Base-by-base conservation (phyloP, 208 protist genomes). In the Porcisia hertigi region DNA sequence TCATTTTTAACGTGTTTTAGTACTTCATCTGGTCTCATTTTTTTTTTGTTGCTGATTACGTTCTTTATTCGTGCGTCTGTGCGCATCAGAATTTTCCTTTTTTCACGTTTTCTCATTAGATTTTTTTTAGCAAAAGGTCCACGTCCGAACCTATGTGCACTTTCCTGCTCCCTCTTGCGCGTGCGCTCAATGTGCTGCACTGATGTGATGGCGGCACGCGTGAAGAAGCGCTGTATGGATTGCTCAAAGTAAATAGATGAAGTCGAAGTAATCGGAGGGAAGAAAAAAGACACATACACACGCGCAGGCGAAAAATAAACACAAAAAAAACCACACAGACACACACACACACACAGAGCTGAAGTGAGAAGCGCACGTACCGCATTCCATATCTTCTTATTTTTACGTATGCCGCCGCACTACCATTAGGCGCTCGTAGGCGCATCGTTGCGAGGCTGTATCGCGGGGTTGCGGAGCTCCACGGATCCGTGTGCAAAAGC, bases 401-500 rank as follows among this genome's bases (percentile, higher is more conserved):
- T 53, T 25, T 72, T 36, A 58, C 69, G 53, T 34, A 72, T 58
- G 36, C 69, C 30, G 36, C 69, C 30, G 16, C 16, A 43, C 23
- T 58, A 14, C 41, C 49, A 72, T 59, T 59, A 59, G 43, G 69
- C 45, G 69, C 69, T 59, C 18, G 69, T 18, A 23, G 69, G 69
- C 41, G 82, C 64, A 62, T 77, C 75, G 43, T 71, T 69, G 53
- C 79, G 82, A 23, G 63, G 54, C 45, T 79, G 69, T 14, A 39
- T 69, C 25, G 81, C 57, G 34, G 81, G 72, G 14, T 67, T 77
- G 39, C 83, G 76, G 4, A 96, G 77, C 80, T 96, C 89, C 41
- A 76, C 84, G n/a, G 83, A 65, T 23, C 92, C 92, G 83, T 96
- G 92, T 36, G 92, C 92, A 74, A 96, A 96, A 25, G 92, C 92